Percentiles rank a stretch among this genome's conserved stretches.
Evolutionary conservation across 495 filamentous ascomycete genomes (phyloP).

Genomic region (Penicillium soppii): DNA sequence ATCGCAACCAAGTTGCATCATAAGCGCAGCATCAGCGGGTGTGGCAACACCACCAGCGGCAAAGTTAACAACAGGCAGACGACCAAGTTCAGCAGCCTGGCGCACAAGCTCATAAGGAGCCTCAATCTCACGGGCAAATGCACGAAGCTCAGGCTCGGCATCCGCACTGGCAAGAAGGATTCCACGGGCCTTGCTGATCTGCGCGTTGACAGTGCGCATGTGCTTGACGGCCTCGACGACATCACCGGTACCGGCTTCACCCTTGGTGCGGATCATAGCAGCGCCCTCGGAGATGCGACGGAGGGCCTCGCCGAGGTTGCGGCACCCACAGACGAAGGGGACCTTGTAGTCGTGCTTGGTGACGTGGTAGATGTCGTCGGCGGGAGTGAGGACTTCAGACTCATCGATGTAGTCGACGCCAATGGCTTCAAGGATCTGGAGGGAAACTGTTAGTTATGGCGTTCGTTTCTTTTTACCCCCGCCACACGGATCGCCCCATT

Average conservation of each 20-base stretch:
- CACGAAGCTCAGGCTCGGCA: conserved; percentile 71
- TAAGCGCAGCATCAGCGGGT: conserved; percentile 92
- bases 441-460: conserved; percentile 9
- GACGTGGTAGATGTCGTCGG: conserved; percentile 87
- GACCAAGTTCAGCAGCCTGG: conserved; percentile 80
- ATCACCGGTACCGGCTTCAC: conserved; percentile 97
- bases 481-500: neutral
- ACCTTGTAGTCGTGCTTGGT: conserved; percentile 79
- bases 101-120: conserved; percentile 74
- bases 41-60: conserved; percentile 97
- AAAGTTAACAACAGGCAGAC: conserved; percentile 96
- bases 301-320: conserved; percentile 92
- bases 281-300: conserved; percentile 90
- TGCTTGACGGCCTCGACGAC: conserved; percentile 96
- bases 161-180: conserved; percentile 59
- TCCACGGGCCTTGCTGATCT: conserved; percentile 74
- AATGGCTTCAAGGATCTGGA: conserved; percentile 85
- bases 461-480: neutral
- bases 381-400: conserved; percentile 93
- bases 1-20: conserved; percentile 99
- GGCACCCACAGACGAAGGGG: conserved; percentile 96
- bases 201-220: conserved; percentile 83
- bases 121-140: conserved; percentile 78
- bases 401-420: conserved; percentile 98
- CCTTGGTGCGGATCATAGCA: conserved; percentile 98